A percentile compares a stretch with the other conserved stretches of the same genome.
phyloP scores from a whole-genome alignment of 2,329 filamentous ascomycete genomes.

The Calonectria fujianensis region DNA sequence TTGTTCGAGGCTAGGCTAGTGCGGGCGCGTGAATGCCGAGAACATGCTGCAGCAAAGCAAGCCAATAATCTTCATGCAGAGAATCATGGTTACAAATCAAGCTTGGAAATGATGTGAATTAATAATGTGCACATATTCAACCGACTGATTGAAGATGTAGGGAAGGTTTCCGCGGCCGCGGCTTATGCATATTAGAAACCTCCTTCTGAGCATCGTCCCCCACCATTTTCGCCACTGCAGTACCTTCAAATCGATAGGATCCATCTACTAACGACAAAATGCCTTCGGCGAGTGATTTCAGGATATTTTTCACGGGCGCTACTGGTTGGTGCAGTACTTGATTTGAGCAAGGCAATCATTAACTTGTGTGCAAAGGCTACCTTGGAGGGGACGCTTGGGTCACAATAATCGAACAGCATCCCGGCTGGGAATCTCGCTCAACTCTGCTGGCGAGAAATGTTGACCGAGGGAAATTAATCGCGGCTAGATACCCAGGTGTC shows the following conservation, averaged over 20 bases:
- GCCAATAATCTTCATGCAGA: not conserved
- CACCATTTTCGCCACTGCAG: not conserved
- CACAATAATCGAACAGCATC: constrained; percentile 7
- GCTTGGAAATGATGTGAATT: not conserved
- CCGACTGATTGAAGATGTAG: not conserved
- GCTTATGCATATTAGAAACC: no score
- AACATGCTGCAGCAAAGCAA: no score
- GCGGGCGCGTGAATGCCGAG: not conserved
- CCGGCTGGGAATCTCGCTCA: constrained; percentile 7
- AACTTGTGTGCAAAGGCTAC: not conserved
- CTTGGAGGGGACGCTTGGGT: constrained; percentile 18
- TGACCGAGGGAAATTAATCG: not conserved
- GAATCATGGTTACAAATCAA: constrained; percentile 4
- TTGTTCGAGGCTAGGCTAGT: not conserved
- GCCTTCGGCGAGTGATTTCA: not conserved
- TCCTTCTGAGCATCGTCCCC: not conserved
- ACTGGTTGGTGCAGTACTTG: not conserved
- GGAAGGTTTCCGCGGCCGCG: constrained; percentile 1
- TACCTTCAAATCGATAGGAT: not conserved
- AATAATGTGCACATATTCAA: not conserved
- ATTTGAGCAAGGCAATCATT: not conserved
- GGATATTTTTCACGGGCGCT: constrained; percentile 6
- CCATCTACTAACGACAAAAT: not conserved
- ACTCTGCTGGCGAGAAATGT: constrained; percentile 10
- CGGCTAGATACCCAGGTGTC: not conserved